phyloP scores from a whole-genome alignment of 2,329 filamentous ascomycete genomes.

The Hypomyces rosellus region DNA sequence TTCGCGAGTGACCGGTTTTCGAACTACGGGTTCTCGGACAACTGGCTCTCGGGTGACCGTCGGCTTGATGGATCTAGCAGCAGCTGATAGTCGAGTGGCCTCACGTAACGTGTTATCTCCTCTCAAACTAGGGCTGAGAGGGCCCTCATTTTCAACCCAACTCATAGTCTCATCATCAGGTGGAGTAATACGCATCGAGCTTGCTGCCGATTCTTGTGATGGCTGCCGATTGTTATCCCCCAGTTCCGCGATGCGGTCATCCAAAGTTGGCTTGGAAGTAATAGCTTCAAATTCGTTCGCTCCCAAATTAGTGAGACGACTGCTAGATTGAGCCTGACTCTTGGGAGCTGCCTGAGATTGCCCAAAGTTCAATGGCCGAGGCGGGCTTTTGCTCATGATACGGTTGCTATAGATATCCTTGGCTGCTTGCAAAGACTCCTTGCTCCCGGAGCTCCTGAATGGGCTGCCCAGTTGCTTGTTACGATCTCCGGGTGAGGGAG shows the following conservation, averaged over 20 bases:
- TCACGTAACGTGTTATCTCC: constrained; percentile 29
- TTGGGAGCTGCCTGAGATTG: constrained; percentile 10
- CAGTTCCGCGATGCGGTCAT: constrained; percentile 18
- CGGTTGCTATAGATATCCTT: constrained; percentile 20
- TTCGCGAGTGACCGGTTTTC: not conserved
- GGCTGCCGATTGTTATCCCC: constrained; percentile 4
- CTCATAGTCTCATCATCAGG: constrained; percentile 36
- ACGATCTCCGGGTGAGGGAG: constrained; percentile 48
- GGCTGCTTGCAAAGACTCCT: constrained; percentile 26
- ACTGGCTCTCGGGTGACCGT: no score
- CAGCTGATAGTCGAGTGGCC: constrained; percentile 15
- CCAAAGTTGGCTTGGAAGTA: constrained; percentile 19
- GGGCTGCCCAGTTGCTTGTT: constrained; percentile 49
- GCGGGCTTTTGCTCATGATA: constrained; percentile 26
- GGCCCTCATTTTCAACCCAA: constrained; percentile 35
- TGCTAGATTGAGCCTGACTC: constrained; percentile 21
- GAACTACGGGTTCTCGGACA: not conserved
- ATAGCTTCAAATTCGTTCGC: not conserved
- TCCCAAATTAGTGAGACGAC: not conserved
- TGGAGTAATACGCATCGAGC: constrained; percentile 27
- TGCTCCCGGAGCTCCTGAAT: constrained; percentile 39
- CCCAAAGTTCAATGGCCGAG: constrained; percentile 15
- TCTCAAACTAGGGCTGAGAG: constrained; percentile 29
- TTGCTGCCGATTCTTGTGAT: constrained; percentile 24
- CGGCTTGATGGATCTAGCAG: not conserved